Conservation (phyloP, 2,329 filamentous ascomycete genomes). For the Colletotrichum somersetense region DNA sequence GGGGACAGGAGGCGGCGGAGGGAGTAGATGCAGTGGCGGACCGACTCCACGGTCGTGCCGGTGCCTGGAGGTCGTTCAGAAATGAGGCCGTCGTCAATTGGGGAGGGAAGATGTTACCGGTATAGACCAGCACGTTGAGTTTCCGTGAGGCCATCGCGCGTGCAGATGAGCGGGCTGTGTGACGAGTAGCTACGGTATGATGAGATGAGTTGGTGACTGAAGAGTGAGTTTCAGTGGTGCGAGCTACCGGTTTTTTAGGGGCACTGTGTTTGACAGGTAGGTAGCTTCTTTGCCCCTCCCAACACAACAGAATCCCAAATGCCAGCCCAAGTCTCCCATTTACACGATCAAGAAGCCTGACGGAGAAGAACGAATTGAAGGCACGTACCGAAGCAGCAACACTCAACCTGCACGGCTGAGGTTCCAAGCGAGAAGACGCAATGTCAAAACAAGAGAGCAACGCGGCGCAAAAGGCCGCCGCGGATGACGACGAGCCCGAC, state of each 20-base stretch:
- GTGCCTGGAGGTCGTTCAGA: constrained; percentile 67
- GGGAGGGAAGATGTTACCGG: constrained; percentile 67
- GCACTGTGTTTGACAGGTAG: constrained; percentile 17
- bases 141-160: constrained; percentile 73
- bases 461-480: constrained; percentile 52
- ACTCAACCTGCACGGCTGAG: neutral
- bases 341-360: constrained; percentile 9
- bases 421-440: neutral
- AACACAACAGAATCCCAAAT: constrained; percentile 15
- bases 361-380: neutral
- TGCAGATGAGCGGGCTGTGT: constrained; percentile 6
- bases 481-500: constrained; percentile 88
- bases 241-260: constrained; percentile 24
- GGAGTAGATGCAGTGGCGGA: constrained; percentile 89
- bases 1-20: constrained; percentile 88
- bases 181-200: neutral
- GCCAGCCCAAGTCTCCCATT: constrained; percentile 24
- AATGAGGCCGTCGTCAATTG: constrained; percentile 43
- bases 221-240: constrained; percentile 21
- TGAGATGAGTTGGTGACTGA: constrained; percentile 12
- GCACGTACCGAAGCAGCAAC: rapidly evolving
- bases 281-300: neutral
- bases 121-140: constrained; percentile 94
- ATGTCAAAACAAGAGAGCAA: constrained; percentile 70
- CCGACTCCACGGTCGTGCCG: constrained; percentile 88